Conservation (phyloP, 495 filamentous ascomycete species). For the Penicillium atrosanguineum region DNA sequence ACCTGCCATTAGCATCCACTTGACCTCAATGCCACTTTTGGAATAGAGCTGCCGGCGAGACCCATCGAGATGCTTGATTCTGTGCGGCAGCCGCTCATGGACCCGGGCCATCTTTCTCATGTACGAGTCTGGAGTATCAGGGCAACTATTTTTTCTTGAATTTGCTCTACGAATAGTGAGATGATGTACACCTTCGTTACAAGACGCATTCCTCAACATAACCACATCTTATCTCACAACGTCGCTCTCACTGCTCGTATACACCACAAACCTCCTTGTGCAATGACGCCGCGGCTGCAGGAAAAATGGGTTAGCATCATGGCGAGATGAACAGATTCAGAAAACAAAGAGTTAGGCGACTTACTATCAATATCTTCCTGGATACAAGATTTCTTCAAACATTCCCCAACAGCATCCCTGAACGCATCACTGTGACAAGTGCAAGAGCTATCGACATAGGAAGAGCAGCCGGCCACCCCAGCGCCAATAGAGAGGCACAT, state of each 20-base stretch:
- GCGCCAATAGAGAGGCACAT: slow-evolving; percentile 19
- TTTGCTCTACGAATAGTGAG: background rate
- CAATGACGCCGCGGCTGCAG: background rate
- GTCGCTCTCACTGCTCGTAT: background rate
- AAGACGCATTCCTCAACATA: background rate
- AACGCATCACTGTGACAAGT: slow-evolving; percentile 22
- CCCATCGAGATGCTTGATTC: background rate
- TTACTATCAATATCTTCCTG: slow-evolving; percentile 15
- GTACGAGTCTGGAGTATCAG: no score
- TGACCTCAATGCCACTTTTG: background rate
- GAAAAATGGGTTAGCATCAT: background rate
- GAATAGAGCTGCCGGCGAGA: background rate
- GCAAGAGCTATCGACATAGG: slow-evolving; percentile 11
- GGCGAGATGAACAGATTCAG: background rate
- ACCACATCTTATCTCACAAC: background rate
- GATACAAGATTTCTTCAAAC: slow-evolving; percentile 17
- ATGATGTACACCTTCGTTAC: background rate
- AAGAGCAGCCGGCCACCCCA: slow-evolving; percentile 18
- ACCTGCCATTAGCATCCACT: background rate
- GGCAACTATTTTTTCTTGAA: background rate
- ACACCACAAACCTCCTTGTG: background rate
- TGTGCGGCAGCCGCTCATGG: background rate
- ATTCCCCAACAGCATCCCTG: slow-evolving; percentile 14
- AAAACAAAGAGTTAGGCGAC: background rate
- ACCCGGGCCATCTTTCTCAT: background rate